Conservation (phyloP, 2,329 filamentous ascomycete genomes). For the Endothia cerciana region DNA sequence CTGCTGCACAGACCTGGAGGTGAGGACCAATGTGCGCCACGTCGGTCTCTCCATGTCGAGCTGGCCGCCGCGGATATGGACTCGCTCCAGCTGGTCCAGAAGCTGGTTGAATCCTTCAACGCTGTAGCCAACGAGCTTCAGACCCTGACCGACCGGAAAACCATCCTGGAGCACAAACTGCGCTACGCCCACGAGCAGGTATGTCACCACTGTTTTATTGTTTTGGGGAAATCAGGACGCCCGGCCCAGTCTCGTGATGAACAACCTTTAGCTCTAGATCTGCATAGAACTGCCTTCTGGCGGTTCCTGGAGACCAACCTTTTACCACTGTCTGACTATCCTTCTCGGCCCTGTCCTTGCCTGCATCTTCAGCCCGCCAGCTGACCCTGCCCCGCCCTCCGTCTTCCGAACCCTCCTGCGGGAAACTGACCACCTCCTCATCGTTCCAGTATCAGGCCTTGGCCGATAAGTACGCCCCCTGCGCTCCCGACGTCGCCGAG, state of each 20-base stretch:
- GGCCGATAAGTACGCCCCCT: slow-evolving; percentile 70
- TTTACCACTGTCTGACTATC: slow-evolving; percentile 29
- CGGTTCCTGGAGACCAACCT: slow-evolving; percentile 29
- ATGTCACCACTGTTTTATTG: slow-evolving; percentile 36
- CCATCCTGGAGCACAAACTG: slow-evolving; percentile 68
- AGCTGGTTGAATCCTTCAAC: slow-evolving; percentile 66
- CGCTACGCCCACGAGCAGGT: slow-evolving; percentile 70
- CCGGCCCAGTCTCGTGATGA: slow-evolving; percentile 45
- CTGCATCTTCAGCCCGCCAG: slow-evolving; percentile 4
- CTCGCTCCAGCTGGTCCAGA: slow-evolving; percentile 53
- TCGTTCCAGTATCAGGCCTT: slow-evolving; percentile 65
- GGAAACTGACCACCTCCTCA: slow-evolving; percentile 21
- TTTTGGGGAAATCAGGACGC: slow-evolving; percentile 1
- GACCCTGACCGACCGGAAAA: slow-evolving; percentile 64
- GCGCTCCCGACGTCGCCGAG: slow-evolving; percentile 67
- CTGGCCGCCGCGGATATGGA: slow-evolving; percentile 40
- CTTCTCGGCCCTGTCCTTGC: background rate
- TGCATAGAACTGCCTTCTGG: slow-evolving; percentile 28
- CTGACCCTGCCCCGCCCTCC: slow-evolving; percentile 16
- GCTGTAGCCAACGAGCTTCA: slow-evolving; percentile 68
- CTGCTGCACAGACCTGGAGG: slow-evolving; percentile 3
- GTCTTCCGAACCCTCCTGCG: background rate
- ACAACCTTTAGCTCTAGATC: slow-evolving; percentile 36
- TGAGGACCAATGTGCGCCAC: slow-evolving; percentile 25
- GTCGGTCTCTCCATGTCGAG: slow-evolving; percentile 9